Evolutionary conservation across 2,329 filamentous ascomycete species (phyloP), one percentile per base, ranked within the genome.

Genomic region (Stenocarpella maydis): DNA sequence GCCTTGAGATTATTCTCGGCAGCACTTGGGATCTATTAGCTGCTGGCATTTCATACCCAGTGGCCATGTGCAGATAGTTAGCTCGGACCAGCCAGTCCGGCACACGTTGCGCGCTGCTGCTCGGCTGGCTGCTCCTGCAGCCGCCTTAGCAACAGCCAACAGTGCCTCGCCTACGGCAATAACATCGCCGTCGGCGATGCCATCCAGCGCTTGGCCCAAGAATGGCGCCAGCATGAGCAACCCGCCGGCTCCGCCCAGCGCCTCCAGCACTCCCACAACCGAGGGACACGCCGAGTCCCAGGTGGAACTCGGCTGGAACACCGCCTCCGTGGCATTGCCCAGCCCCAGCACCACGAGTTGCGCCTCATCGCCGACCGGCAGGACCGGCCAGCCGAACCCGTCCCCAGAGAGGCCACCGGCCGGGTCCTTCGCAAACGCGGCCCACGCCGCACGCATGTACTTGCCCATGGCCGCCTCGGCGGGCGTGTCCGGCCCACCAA

Each of bases 401-500:
- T 37, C 43, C 28, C n/a, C 58, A 4, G 43, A 26, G 12, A 63
- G 26, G 19, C 58, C 58, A 37, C 2, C 7, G 1, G 9, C 7
- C 3, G 58, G 58, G 3, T 67, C 65, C 65, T 55, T 55, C 15
- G 65, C 65, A 19, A 67, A 67, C 39, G 65, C 53, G 2, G 65
- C 65, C 65, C 65, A 67, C 39, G 65, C 65, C 5, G 34, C 52
- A 3, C 65, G 34, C 50, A 67, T 55, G 3, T 67, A 67, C 19
- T 6, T 26, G n/a, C 58, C 58, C 43, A 10, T 63, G 0, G 58
- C 58, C n/a, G 58, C 58, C 39, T 67, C 65, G 4, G 26, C 65
- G 1, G 34, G 41, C 19, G 65, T 67, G 15, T 67, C 65, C n/a
- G 1, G 19, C 7, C 31, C 58, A 4, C 58, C 43, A 1, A 63